These are phyloP conservation scores for Ceriops zippeliana DNA, from an alignment of 345 rosid species.

Conservation along the genomic window DNA sequence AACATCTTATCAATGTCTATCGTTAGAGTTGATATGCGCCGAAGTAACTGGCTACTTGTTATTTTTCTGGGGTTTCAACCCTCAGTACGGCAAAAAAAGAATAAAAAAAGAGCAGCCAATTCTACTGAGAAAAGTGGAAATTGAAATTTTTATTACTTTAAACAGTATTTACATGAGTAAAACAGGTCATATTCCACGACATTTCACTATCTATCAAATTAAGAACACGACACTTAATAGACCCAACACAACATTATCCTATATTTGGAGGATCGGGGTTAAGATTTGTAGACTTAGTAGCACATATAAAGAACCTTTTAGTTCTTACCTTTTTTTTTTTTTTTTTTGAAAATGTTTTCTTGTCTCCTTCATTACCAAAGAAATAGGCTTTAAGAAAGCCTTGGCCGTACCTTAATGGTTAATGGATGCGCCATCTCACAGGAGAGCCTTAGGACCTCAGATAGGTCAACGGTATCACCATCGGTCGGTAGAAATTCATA, in stretches of 20 bases:
- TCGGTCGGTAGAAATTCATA: slow-evolving; percentile 51
- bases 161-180: neutral
- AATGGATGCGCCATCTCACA: slow-evolving; percentile 72
- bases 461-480: slow-evolving; percentile 45
- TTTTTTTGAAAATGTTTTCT: neutral
- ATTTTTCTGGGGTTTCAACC: too few species aligned
- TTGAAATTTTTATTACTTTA: neutral
- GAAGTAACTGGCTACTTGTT: too few species aligned
- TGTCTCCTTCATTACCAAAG: neutral
- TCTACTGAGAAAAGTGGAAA: too few species aligned
- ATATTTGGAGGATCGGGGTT: neutral
- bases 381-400: slow-evolving; percentile 14
- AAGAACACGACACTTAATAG: neutral
- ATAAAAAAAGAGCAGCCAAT: neutral
- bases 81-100: too few species aligned
- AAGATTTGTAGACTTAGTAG: neutral
- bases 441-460: slow-evolving; percentile 61
- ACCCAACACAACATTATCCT: neutral
- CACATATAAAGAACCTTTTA: neutral
- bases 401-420: slow-evolving; percentile 30
- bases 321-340: neutral
- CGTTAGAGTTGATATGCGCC: too few species aligned
- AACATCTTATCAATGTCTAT: too few species aligned
- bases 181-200: neutral
- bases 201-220: neutral